Conservation (phyloP, 208 protist species). For the Entamoeba histolytica region DNA sequence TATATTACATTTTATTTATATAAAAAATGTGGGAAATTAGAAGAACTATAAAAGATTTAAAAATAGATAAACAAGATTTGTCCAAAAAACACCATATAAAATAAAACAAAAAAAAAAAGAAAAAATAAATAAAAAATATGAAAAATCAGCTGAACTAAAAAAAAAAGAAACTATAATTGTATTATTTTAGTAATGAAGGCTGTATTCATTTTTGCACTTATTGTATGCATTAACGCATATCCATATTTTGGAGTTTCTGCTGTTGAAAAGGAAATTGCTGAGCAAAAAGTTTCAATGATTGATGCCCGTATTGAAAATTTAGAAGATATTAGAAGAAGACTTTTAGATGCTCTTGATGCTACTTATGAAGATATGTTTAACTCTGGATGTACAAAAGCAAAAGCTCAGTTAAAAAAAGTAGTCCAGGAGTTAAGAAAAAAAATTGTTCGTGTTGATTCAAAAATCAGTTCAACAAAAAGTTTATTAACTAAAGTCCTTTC, state of each 20-base stretch:
- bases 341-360: not conserved
- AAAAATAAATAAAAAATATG: too few relatives aligned
- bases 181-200: not conserved
- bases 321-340: not conserved
- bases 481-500: not conserved
- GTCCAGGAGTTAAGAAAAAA: not conserved
- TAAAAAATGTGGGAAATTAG: too few relatives aligned
- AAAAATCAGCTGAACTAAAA: not conserved
- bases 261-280: not conserved
- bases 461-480: not conserved
- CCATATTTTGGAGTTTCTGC: not conserved
- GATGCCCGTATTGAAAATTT: not conserved
- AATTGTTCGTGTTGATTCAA: not conserved
- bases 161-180: not conserved
- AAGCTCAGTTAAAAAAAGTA: not conserved
- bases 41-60: too few relatives aligned
- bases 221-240: not conserved
- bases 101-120: too few relatives aligned
- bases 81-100: too few relatives aligned
- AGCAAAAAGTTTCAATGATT: not conserved
- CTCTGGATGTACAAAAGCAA: not conserved
- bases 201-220: not conserved
- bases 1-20: too few relatives aligned
- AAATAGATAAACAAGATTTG: too few relatives aligned
- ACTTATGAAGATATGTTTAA: not conserved